Evolutionary conservation across 495 filamentous ascomycete species (phyloP), one percentile per base, ranked within the genome.

Genomic region (Talaromyces wortmannii): DNA sequence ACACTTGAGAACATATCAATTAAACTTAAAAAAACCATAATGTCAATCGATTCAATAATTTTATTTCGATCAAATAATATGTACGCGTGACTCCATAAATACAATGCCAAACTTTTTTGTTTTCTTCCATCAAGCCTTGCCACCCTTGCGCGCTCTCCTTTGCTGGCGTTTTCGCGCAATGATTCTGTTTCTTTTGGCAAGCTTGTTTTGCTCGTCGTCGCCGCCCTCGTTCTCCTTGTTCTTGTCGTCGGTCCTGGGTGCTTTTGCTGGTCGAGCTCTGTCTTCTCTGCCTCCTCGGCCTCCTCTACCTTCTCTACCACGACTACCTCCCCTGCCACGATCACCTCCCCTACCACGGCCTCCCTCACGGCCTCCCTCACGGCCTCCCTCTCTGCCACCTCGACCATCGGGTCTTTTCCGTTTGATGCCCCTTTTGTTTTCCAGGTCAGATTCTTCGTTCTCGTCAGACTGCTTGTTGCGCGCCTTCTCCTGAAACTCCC

Each of bases 111-210:
- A 40, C 36, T 40, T 40, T 40, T 40, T 10, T 40, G 60, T 58
- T 48, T 33, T 57, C 43, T 43, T 13, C 3, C 31, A 45, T 64
- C 58, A 67, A 40, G 60, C 60, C 63, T 71, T 75, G 43, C 64
- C 8, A 40, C 8, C 74, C 61, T 75, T 80, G 50, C 80, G 70
- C 50, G 61, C 56, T 56, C 73, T 79, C 50, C 85, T 76, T 66
- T 78, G 71, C 70, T 78, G 79, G 32, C 85, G 73, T 70, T 89
- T 89, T 66, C 80, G 82, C 56, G 79, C 77, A 62, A 89, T 89
- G 60, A 89, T 87, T 50, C 78, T 74, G 57, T 81, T 78, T 59
- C 82, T 76, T 65, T 83, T 83, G 7, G 79, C 77, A 15, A 81
- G 40, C 66, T 83, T 86, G 57, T 80, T 78, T 53, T 76, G 72